These are phyloP conservation scores for Penstemon eatonii DNA, from an alignment of 257 asterid genomes.

Conservation along the genomic window DNA sequence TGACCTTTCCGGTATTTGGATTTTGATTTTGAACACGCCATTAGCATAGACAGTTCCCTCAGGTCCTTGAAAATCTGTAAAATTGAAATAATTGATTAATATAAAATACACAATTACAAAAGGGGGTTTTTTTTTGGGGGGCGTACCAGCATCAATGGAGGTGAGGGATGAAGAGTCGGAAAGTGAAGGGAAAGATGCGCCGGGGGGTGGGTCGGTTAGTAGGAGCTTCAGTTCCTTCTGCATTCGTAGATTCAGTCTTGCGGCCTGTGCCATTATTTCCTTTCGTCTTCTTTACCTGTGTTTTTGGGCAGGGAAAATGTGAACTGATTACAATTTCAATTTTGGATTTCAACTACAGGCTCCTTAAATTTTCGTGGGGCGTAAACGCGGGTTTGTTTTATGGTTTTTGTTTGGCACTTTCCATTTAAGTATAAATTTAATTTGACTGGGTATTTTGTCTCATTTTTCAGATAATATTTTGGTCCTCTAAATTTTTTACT, in stretches of 20 bases:
- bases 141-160: slow-evolving; percentile 63
- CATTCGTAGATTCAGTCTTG: slow-evolving; percentile 73
- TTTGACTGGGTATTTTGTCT: too few species aligned
- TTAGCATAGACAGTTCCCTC: slow-evolving; percentile 68
- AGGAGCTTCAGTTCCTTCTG: slow-evolving; percentile 82
- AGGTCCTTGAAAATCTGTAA: slow-evolving; percentile 71
- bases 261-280: slow-evolving; percentile 68
- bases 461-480: too few species aligned
- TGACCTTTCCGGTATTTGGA: slow-evolving; percentile 81
- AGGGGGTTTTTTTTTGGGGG: background rate
- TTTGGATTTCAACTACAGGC: background rate
- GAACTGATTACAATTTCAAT: background rate
- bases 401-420: too few species aligned
- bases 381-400: too few species aligned
- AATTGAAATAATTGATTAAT: background rate
- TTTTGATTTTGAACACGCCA: slow-evolving; percentile 63
- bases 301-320: background rate
- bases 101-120: background rate
- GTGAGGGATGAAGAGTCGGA: slow-evolving; percentile 57
- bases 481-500: too few species aligned
- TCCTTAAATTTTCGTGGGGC: too few species aligned
- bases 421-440: too few species aligned
- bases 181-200: slow-evolving; percentile 69
- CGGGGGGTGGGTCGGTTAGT: slow-evolving; percentile 80
- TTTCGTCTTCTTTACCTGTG: background rate